Evolutionary conservation across 495 filamentous ascomycete genomes (phyloP), one percentile per base, ranked within the genome.

Genomic region (Hamigera avellanea): DNA sequence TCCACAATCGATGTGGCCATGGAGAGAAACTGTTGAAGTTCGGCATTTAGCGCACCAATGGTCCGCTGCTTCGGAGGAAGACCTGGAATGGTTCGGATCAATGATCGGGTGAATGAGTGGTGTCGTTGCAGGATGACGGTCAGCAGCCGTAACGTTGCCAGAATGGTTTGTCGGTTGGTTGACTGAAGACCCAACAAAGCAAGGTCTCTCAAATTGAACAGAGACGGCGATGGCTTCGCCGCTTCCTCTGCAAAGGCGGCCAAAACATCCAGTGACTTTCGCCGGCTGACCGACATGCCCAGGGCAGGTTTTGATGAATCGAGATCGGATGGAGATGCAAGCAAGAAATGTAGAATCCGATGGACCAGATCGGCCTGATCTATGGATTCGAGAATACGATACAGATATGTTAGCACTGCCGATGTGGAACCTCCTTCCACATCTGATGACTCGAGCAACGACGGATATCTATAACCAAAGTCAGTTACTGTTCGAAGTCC

Each of bases 171-270:
- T 25, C 81, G 73, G 48, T 86, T 94, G 18, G 67, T 67, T 3
- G 93, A 96, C 42, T 73, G 67, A n/a, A 95, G 67, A 49, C 87
- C 89, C 10, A 82, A 76, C 2, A 88, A 67, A 19, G 91, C 76
- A n/a, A 99, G 69, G 59, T 96, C 91, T 30, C 86, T 81, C 25
- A 98, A 66, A 49, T 89, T 96, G 64, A 95, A 95, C 1, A 98
- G 69, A 23, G 81, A 73, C 6, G 91, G 93, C 6, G 86, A 86
- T 18, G 85, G 77, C 14, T 75, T 76, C 17, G 75, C 75, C 2
- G 59, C 61, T 41, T 64, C 64, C 41, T 81, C 74, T 15, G 80
- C 72, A 18, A 81, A 72, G 49, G 80, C 81, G 25, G 76, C 83
- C n/a, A 91, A 69, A 0, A 93, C 74, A 51, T 93, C 80, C 52